These are phyloP conservation scores for Lasiosphaeriaceae sp. DNA, from an alignment of 495 filamentous ascomycete genomes.

Conservation along the genomic window DNA sequence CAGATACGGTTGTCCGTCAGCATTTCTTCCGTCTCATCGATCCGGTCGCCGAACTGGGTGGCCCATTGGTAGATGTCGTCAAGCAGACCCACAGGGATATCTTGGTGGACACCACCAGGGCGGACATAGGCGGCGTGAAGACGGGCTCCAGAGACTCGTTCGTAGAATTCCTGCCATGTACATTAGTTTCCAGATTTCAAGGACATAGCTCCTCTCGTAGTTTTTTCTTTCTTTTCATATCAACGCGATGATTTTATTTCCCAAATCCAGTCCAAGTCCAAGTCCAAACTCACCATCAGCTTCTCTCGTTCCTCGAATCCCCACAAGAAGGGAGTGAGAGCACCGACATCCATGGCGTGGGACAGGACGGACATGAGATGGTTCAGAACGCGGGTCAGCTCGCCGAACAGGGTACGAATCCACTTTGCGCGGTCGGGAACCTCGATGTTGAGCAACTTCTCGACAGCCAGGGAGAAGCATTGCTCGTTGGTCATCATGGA, in stretches of 20 bases:
- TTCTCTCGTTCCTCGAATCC: slow-evolving; percentile 99
- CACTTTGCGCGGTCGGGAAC: slow-evolving; percentile 94
- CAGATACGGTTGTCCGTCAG: slow-evolving; percentile 99
- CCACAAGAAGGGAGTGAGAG: slow-evolving; percentile 97
- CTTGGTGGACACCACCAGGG: slow-evolving; percentile 93
- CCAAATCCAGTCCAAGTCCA: background rate
- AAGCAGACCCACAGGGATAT: slow-evolving; percentile 88
- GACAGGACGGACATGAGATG: slow-evolving; percentile 97
- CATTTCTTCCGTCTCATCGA: slow-evolving; percentile 98
- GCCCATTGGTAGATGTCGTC: slow-evolving; percentile 99
- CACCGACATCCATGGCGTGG: slow-evolving; percentile 99
- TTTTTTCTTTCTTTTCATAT: background rate
- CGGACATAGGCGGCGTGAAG: slow-evolving; percentile 98
- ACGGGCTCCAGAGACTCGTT: slow-evolving; percentile 96
- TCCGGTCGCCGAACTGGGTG: slow-evolving; percentile 97
- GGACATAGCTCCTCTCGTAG: background rate
- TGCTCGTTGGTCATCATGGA: slow-evolving; percentile 99
- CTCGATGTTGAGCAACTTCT: slow-evolving; percentile 97
- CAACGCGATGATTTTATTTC: background rate
- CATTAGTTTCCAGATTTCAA: background rate
- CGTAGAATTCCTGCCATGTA: slow-evolving; percentile 88
- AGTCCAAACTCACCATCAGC: slow-evolving; percentile 70
- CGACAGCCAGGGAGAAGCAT: slow-evolving; percentile 89
- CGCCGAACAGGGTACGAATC: slow-evolving; percentile 94
- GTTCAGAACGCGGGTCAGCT: slow-evolving; percentile 93